Conservation (phyloP, 1,284 basidiomycete genomes). For the Ustilago lituana region DNA sequence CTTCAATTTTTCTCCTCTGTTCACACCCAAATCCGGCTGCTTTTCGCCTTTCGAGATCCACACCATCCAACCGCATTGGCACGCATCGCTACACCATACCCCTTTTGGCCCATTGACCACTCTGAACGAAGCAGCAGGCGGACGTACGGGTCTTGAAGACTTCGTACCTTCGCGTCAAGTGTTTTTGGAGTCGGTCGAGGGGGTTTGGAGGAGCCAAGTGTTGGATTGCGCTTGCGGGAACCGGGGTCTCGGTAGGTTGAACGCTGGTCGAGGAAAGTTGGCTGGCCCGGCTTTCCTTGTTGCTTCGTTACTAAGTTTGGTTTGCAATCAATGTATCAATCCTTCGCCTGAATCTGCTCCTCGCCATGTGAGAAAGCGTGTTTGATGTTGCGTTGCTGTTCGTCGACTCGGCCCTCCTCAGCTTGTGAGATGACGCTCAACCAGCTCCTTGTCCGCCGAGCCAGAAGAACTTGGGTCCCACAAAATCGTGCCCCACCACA, state of each 20-base stretch:
- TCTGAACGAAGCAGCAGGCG: neutral
- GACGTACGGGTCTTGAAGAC: constrained; percentile 25
- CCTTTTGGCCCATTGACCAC: neutral
- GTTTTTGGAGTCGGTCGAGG: neutral
- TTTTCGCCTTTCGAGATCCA: constrained; percentile 22
- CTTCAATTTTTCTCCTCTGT: constrained; percentile 43
- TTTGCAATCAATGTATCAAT: constrained; percentile 7
- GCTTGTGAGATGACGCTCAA: no score
- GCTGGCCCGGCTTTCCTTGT: neutral
- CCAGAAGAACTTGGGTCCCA: no score
- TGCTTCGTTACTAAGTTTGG: neutral
- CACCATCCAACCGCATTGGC: no score
- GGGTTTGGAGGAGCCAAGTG: no score
- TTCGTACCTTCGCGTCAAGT: constrained; percentile 1
- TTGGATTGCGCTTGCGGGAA: no score
- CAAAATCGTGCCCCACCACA: no score
- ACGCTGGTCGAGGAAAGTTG: constrained; percentile 18
- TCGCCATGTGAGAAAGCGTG: no score
- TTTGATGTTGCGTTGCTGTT: no score
- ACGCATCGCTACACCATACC: no score
- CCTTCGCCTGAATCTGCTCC: no score
- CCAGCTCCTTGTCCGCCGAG: no score
- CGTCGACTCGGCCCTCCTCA: no score
- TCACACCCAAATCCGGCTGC: constrained; percentile 17
- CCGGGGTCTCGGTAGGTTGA: constrained; percentile 21